These are phyloP conservation scores for Fusarium nisikadoi DNA, from an alignment of 2,329 filamentous ascomycete species.

Conservation along the genomic window DNA sequence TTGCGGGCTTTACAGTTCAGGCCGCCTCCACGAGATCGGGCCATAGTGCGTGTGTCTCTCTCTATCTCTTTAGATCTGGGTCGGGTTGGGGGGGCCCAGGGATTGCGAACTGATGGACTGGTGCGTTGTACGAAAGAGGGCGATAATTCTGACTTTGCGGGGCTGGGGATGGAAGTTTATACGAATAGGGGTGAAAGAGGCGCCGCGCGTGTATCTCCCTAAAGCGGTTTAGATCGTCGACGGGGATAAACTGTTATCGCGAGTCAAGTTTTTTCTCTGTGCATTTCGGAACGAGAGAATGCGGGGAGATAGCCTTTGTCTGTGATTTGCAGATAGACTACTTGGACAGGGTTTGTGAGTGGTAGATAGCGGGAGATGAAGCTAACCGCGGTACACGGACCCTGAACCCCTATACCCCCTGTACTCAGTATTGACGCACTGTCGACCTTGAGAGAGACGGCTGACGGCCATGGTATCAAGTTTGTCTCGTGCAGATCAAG, in stretches of 20 bases:
- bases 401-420: not conserved
- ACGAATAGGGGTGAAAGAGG: constrained; percentile 41
- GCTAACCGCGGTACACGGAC: not conserved
- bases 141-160: not conserved
- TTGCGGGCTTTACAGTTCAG: constrained; percentile 42
- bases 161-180: constrained; percentile 27
- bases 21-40: constrained; percentile 41
- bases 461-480: not conserved
- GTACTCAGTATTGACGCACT: not conserved
- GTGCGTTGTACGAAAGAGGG: not conserved
- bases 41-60: constrained; percentile 14
- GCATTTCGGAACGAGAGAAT: not conserved
- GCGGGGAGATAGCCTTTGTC: not conserved
- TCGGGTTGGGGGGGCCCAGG: not conserved
- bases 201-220: constrained; percentile 36
- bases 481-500: constrained; percentile 1
- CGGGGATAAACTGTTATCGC: not conserved
- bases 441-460: not conserved
- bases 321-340: not conserved
- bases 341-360: not conserved
- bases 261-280: not conserved
- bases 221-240: not conserved
- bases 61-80: not conserved
- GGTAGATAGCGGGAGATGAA: not conserved
- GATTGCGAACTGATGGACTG: not conserved